Base-by-base conservation (phyloP, 768 basidiomycete species). In the Tulasnella sp. region DNA sequence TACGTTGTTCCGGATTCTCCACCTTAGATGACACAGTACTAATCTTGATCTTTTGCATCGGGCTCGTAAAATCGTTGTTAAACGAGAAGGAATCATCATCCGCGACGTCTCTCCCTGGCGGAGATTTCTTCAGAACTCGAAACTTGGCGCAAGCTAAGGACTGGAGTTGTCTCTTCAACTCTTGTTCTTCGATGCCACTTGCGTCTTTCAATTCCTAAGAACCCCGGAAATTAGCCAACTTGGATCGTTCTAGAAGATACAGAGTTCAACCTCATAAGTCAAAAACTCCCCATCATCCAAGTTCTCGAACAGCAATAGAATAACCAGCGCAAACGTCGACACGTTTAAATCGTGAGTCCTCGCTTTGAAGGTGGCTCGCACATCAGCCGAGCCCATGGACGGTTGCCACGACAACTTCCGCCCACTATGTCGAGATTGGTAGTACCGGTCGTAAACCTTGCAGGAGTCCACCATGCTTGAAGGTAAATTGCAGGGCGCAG, bases 61-160 rank as follows among this genome's bases (percentile, higher is more conserved):
- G 86, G n/a, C 90, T 89, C 0, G 91, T 86, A 83, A 99, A 99
- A 71, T 88, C 87, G 22, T 83, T 80, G 79, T 99, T 97, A 86
- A 98, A 99, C 2, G 93, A 90, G 83, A 99, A 99, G 1, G 88
- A 86, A 82, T 99, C 97, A 14, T 84, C 85, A 0, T 85, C 79
- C 72, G 89, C 84, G 49, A 99, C 87, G 29, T 99, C 96, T 54
- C 96, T 89, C 11, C 94, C 89, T 52, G 92, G 88, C 0, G 97
- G 97, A 77, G 91, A 90, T 81, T 99, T 99, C 83, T 91, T 94
- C 79, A 99, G 83, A 37, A 99, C 86, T 80, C 96, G 96, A 85
- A 87, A 95, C 82, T 96, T 99, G 12, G 93, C 95, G 81, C 97
- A 98, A 0, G 97, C 96, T 31, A 99, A 87, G 0, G 97, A 96